These are phyloP conservation scores for Spergularia bocconei DNA, from an alignment of 148 eudicot species.

Conservation along the genomic window DNA sequence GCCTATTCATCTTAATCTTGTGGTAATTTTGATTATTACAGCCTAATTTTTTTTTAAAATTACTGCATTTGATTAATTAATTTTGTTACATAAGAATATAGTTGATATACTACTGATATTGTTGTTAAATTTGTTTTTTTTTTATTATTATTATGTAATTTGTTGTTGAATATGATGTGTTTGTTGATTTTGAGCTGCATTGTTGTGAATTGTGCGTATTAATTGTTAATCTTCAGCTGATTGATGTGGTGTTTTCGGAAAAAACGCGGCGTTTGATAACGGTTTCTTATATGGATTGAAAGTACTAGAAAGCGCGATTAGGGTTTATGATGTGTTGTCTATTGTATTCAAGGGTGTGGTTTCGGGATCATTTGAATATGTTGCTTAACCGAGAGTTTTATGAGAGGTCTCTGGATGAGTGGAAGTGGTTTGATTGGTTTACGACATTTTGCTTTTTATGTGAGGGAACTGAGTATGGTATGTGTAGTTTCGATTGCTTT, in stretches of 20 bases:
- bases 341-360: neutral
- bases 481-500: slow-evolving; percentile 1
- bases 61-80: neutral
- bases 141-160: neutral
- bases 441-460: neutral
- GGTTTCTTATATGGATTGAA: too few species aligned
- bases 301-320: too few species aligned
- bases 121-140: neutral
- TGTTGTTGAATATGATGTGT: neutral
- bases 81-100: neutral
- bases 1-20: slow-evolving; percentile 87
- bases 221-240: too few species aligned
- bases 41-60: neutral
- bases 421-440: neutral
- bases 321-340: too few species aligned
- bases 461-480: neutral
- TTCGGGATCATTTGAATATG: neutral
- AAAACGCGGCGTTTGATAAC: too few species aligned
- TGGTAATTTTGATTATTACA: slow-evolving; percentile 49
- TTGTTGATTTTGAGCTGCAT: neutral
- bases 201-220: too few species aligned
- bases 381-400: neutral
- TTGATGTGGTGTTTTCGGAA: too few species aligned
- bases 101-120: too few species aligned
- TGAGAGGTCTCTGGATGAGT: neutral